phyloP scores from a whole-genome alignment of 2,329 filamentous ascomycete genomes.

The Colletotrichum agaves region DNA sequence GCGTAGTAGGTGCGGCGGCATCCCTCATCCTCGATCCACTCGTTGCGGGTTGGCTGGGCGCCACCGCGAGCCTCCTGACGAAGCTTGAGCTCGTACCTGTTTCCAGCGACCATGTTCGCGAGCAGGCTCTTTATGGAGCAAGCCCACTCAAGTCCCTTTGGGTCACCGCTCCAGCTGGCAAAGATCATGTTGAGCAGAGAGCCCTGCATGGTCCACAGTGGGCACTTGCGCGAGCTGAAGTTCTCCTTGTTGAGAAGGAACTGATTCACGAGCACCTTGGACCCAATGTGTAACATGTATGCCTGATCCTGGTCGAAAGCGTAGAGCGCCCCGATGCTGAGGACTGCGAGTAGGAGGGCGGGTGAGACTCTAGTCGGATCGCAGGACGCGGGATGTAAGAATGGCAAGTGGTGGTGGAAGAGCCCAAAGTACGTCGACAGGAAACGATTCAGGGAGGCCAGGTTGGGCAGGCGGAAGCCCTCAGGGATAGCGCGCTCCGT shows the following conservation, averaged over 20 bases:
- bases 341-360: conserved; percentile 84
- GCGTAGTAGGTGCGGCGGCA: conserved; percentile 97
- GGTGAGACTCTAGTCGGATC: conserved; percentile 82
- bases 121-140: conserved; percentile 98
- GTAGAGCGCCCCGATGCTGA: conserved; percentile 96
- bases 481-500: conserved; percentile 85
- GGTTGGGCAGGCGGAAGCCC: conserved; percentile 86
- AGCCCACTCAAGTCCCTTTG: conserved; percentile 97
- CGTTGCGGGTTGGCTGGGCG: conserved; percentile 78
- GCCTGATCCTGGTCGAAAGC: conserved; percentile 97
- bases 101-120: conserved; percentile 98
- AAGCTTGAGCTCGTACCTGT: conserved; percentile 94
- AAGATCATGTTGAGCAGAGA: conserved; percentile 99
- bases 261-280: conserved; percentile 96
- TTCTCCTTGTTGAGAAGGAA: conserved; percentile 98
- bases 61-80: conserved; percentile 88
- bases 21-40: conserved; percentile 98
- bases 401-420: conserved; percentile 96
- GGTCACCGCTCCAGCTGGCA: conserved; percentile 98
- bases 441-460: conserved; percentile 87
- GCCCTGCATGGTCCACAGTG: conserved; percentile 97
- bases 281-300: conserved; percentile 96
- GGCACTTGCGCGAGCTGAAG: conserved; percentile 97
- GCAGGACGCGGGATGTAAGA: conserved; percentile 93
- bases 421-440: conserved; percentile 95